Evolutionary conservation across 1,284 basidiomycete species (phyloP), one percentile per base, ranked within the genome.

Genomic region (Tranzscheliella williamsii): DNA sequence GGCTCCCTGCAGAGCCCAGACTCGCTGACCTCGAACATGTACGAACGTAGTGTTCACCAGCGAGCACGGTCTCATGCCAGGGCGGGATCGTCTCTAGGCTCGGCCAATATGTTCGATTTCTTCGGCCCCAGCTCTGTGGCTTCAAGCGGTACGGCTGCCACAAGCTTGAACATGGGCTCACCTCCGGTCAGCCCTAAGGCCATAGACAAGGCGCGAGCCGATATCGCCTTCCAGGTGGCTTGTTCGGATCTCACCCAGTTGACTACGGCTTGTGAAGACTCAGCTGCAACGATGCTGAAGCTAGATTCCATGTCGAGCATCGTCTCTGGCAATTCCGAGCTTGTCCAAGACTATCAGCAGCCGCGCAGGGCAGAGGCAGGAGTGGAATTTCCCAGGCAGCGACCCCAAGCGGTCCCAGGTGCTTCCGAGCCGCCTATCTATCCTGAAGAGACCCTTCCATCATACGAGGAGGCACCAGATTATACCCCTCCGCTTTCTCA

Each of bases 81-180:
- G 9, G 62, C 55, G 21, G 52, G 38, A 22, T 65, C 62, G 1
- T 65, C 56, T 1, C 44, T 55, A 2, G 62, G 55, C 24, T 60
- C 62, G 4, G 26, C 46, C 38, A 52, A 52, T 26, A 36, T 38
- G 38, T 60, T 49, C 16, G 62, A 60, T 29, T 65, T 65, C 35
- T 65, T 65, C 29, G 51, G 56, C 1, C 56, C 62, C 17, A 65
- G 62, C 46, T 65, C 62, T 1, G 27, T 65, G 15, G 42, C 55
- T 15, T 60, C 56, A 13, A 48, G 46, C 34, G 33, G 43, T 29
- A 65, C 62, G 15, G 51, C 38, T 22, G 62, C 55, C 15, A 64
- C 54, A 9, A 64, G 61, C 47, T 53, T 57, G 33, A 40, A 57
- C 8, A 52, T 54, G 11, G 55, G 50, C 30, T 58, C 55, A 24